Conservation (phyloP, 1,284 basidiomycete genomes). For the Earliella scabrosa region DNA sequence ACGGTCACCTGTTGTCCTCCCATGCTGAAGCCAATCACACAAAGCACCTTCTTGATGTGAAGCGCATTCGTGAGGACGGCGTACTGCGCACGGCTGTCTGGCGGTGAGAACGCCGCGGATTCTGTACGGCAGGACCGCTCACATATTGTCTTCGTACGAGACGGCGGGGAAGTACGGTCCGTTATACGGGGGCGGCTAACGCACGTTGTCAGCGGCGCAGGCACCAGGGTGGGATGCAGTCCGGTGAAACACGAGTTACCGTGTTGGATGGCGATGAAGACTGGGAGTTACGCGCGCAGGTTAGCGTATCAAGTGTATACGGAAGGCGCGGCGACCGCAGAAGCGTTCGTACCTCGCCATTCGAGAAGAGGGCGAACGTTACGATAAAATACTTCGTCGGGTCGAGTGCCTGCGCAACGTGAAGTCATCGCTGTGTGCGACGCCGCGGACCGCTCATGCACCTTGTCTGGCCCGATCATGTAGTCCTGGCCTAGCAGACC, state of each 20-base stretch:
- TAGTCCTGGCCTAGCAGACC: constrained; percentile 50
- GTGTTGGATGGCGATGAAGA: constrained; percentile 69
- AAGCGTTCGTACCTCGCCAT: constrained; percentile 51
- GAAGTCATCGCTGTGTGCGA: not conserved
- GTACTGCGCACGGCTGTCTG: constrained; percentile 55
- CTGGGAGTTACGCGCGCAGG: constrained; percentile 24
- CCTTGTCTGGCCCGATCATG: constrained; percentile 56
- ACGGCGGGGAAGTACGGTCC: constrained; percentile 47
- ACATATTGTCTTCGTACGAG: constrained; percentile 64
- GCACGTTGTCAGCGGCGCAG: not conserved
- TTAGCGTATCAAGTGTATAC: not conserved
- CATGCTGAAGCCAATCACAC: constrained; percentile 66
- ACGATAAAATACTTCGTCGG: constrained; percentile 57
- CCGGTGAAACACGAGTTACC: constrained; percentile 31
- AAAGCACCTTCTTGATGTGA: constrained; percentile 50
- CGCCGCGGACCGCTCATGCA: constrained; percentile 12
- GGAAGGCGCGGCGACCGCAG: not conserved
- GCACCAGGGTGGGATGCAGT: not conserved
- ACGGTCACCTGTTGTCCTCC: constrained; percentile 56
- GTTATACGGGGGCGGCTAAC: constrained; percentile 43
- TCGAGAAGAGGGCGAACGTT: constrained; percentile 60
- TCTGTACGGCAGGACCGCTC: constrained; percentile 21
- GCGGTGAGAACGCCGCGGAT: constrained; percentile 7
- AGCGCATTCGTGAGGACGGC: constrained; percentile 54
- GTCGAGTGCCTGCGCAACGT: constrained; percentile 44